Conservation (phyloP, 2,329 filamentous ascomycete genomes). For the Claviceps monticola region DNA sequence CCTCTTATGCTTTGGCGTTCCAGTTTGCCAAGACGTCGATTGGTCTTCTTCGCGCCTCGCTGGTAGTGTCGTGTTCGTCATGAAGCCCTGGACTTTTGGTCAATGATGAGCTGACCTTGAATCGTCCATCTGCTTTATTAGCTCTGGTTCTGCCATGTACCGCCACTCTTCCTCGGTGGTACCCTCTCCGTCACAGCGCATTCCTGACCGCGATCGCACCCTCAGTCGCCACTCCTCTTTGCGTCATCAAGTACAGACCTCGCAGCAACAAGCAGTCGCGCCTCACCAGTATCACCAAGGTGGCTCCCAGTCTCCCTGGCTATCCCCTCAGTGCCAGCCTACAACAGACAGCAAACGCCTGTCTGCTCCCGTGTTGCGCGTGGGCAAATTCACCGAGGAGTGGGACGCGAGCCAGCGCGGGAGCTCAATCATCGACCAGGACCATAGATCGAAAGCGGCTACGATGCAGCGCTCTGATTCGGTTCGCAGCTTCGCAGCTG, state of each 20-base stretch:
- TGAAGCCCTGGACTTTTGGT: conserved; percentile 2
- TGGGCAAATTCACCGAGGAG: conserved; percentile 51
- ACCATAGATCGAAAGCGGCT: conserved; percentile 10
- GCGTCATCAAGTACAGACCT: conserved; percentile 2
- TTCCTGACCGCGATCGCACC: conserved; percentile 7
- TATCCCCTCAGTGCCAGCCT: conserved; percentile 11
- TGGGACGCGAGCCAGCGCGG: conserved; percentile 57
- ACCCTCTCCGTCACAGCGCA: conserved; percentile 8
- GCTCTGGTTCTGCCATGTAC: conserved; percentile 20
- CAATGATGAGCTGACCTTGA: conserved; percentile 5
- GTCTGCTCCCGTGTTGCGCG: conserved; percentile 1
- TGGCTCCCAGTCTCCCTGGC: conserved; percentile 8
- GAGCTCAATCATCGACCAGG: conserved; percentile 46
- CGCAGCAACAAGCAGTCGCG: conserved; percentile 7
- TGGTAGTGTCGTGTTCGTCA: background rate
- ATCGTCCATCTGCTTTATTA: conserved; percentile 2
- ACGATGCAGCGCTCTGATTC: conserved; percentile 49
- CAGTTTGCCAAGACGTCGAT: background rate
- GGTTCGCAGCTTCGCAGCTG: conserved; percentile 36
- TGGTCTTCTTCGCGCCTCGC: background rate
- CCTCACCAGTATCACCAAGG: conserved; percentile 4
- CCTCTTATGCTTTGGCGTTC: background rate
- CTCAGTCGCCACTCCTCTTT: conserved; percentile 5
- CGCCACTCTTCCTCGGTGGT: conserved; percentile 10
- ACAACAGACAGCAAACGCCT: background rate